Base-by-base conservation (phyloP, 2,329 filamentous ascomycete species). In the Aureobasidium sp. region DNA sequence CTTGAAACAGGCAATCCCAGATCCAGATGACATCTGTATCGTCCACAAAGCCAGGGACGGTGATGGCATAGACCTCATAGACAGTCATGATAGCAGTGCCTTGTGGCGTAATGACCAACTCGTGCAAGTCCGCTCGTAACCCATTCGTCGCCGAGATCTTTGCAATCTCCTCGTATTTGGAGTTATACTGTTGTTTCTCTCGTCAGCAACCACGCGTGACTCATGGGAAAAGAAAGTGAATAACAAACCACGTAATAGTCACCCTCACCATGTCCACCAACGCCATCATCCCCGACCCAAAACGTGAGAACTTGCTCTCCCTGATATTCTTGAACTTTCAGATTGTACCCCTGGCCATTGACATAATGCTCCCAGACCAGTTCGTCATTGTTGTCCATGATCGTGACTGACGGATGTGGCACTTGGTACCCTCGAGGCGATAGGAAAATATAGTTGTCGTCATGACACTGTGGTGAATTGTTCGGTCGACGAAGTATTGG, bases 1-100 rank as follows among this genome's bases (percentile, higher is more conserved):
- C 75, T 65, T 80, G 76, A 60, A 79, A 76, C 15, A 76, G 63
- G 44, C 72, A 72, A 50, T 79, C 77, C 65, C 74, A 73, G 17
- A 39, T 19, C 49, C 49, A 52, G 33, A 52, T 27, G 19, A 52
- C 49, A 19, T 52, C 49, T 52, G 49, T 31, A 19, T 52, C 49
- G 31, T 52, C 49, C 11, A 52, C 33, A 6, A 37, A 52, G 12
- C 49, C 49, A 2, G 49, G 19, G 2, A 27, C 78, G 68, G 67
- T 73, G 78, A 29, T 73, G 73, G 35, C 71, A 17, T 31, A 24
- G 12, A 68, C 53, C 40, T 75, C 70, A 63, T 79, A 79, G 48
- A 75, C 74, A 6, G 74, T 75, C 67, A 79, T 73, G 37, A 80
- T 68, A 19, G 74, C 74, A 0, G 75, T 77, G 33, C 72, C 74